Conservation (phyloP, 331 rosid genomes). For the Rosa hybrid region DNA sequence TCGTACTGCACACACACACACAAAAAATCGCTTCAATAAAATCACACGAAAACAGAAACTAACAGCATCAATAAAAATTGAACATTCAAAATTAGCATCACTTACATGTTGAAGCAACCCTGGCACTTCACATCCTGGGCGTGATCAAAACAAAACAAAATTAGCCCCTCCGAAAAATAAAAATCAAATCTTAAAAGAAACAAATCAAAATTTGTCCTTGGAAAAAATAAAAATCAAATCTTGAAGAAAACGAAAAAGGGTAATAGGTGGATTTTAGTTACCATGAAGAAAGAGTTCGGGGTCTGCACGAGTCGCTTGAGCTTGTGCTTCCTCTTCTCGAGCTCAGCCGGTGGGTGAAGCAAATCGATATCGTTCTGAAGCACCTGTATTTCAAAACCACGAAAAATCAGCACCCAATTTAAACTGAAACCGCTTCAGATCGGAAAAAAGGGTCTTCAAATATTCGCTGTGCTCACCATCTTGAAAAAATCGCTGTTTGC, state of each 20-base stretch:
- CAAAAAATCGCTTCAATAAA: background rate
- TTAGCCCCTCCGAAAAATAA: background rate
- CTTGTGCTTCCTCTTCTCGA: conserved; percentile 59
- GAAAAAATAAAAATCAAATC: background rate
- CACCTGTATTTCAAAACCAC: conserved; percentile 28
- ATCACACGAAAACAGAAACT: background rate
- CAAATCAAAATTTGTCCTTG: background rate
- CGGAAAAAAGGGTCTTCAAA: background rate
- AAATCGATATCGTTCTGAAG: conserved; percentile 60
- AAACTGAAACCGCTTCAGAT: background rate
- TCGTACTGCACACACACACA: conserved; percentile 30
- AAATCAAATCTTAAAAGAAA: background rate
- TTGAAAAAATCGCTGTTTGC: background rate
- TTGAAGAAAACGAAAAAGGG: background rate
- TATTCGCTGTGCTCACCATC: background rate
- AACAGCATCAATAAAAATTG: background rate
- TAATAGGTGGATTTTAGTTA: background rate
- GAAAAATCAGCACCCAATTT: background rate
- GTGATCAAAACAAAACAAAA: background rate
- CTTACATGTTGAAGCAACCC: conserved; percentile 59
- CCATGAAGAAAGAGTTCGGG: conserved; percentile 62
- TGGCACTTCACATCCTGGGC: conserved; percentile 54
- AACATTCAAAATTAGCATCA: background rate
- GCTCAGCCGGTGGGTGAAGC: conserved; percentile 59
- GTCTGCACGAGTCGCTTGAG: conserved; percentile 61